These are phyloP conservation scores for Boechera retrofracta DNA, from an alignment of 345 rosid genomes.

Conservation along the genomic window DNA sequence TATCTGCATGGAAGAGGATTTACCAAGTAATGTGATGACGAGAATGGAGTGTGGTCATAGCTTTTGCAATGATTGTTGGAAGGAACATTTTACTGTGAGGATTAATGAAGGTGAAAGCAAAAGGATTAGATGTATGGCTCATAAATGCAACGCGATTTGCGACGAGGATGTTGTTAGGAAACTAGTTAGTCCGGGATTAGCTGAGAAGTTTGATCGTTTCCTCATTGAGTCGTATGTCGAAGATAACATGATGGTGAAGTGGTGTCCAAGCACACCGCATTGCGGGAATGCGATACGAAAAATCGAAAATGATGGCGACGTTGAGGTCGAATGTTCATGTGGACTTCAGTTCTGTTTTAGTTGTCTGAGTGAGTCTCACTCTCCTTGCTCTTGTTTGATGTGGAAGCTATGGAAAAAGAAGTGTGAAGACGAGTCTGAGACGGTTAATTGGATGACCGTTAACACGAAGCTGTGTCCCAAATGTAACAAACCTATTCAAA, in stretches of 20 bases:
- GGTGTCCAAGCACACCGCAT: slow-evolving; percentile 96
- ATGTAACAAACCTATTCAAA: slow-evolving; percentile 81
- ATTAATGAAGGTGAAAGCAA: slow-evolving; percentile 89
- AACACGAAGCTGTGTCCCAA: slow-evolving; percentile 84
- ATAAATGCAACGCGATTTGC: slow-evolving; percentile 82
- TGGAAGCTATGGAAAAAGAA: slow-evolving; percentile 79
- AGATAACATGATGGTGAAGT: slow-evolving; percentile 93
- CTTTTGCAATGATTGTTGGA: slow-evolving; percentile 84
- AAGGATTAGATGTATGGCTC: slow-evolving; percentile 87
- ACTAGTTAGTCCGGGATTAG: slow-evolving; percentile 72
- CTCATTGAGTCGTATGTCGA: slow-evolving; percentile 90
- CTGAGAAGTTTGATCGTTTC: slow-evolving; percentile 81
- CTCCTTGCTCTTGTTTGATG: slow-evolving; percentile 91
- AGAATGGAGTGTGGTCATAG: slow-evolving; percentile 86
- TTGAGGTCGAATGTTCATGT: slow-evolving; percentile 90
- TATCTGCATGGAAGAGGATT: slow-evolving; percentile 76
- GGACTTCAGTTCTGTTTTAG: slow-evolving; percentile 61
- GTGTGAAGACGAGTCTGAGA: slow-evolving; percentile 81
- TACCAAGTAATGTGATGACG: slow-evolving; percentile 53
- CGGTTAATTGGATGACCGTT: slow-evolving; percentile 85
- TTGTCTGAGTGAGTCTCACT: slow-evolving; percentile 65
- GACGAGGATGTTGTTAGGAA: slow-evolving; percentile 78
- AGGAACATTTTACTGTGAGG: slow-evolving; percentile 77
- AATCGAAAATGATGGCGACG: slow-evolving; percentile 51
- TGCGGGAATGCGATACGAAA: slow-evolving; percentile 83